phyloP scores from a whole-genome alignment of 805 yeast species.

The Kazachstania viticola region DNA sequence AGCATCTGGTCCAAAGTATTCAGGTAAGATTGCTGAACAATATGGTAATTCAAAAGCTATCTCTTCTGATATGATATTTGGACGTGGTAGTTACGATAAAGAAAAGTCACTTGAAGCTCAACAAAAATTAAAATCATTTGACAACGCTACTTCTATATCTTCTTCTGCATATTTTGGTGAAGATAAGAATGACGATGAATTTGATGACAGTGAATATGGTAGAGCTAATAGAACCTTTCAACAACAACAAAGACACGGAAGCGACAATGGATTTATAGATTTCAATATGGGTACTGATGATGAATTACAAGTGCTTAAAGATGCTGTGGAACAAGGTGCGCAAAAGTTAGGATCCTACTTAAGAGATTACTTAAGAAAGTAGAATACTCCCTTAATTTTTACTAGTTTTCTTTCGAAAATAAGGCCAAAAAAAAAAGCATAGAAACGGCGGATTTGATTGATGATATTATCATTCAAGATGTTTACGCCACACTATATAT shows the following conservation, averaged over 20 bases:
- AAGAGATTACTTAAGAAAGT: conserved; percentile 66
- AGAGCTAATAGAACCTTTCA: conserved; percentile 3
- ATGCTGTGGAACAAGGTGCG: conserved; percentile 90
- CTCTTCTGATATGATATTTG: conserved; percentile 90
- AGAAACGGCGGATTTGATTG: too few relatives aligned
- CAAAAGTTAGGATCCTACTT: conserved; percentile 73
- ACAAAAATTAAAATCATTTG: conserved; percentile 67
- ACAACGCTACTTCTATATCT: conserved; percentile 83
- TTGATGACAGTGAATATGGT: conserved; percentile 5
- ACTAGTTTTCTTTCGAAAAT: too few relatives aligned
- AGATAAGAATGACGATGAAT: conserved; percentile 39
- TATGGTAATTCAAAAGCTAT: conserved; percentile 88
- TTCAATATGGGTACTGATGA: conserved; percentile 73
- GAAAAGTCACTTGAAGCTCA: conserved; percentile 69
- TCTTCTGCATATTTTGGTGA: conserved; percentile 90
- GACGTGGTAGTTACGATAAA: conserved; percentile 75
- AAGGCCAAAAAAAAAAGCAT: too few relatives aligned
- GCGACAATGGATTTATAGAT: conserved; percentile 42
- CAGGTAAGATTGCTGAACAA: conserved; percentile 65
- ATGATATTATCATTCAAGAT: too few relatives aligned
- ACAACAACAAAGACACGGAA: conserved; percentile 17
- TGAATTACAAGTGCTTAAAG: conserved; percentile 79
- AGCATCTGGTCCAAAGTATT: conserved; percentile 48
- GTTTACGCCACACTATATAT: too few relatives aligned
- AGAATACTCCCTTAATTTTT: conserved; percentile 1